Evolutionary conservation across 192 early-diverging fungal genomes (phyloP).

Genomic region (Coemansia sp.): DNA sequence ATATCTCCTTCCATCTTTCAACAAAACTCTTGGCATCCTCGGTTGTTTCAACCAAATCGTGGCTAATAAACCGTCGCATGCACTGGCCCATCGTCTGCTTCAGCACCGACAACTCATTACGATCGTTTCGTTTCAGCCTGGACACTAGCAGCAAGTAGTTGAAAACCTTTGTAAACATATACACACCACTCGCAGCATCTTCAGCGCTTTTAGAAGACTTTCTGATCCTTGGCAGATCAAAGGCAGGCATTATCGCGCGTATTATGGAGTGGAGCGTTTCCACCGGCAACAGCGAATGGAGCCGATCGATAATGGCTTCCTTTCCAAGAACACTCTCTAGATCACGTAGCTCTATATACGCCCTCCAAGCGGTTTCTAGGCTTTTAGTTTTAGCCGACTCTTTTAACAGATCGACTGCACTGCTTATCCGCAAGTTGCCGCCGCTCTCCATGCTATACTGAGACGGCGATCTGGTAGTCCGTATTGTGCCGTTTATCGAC

Average conservation of each 20-base stretch:
- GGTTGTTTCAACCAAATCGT: conserved; percentile 15
- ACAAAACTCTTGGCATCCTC: conserved; percentile 30
- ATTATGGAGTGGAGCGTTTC: conserved; percentile 12
- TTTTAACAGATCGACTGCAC: conserved; percentile 17
- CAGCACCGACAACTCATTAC: conserved; percentile 32
- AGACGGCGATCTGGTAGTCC: neutral
- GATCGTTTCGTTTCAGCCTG: conserved; percentile 22
- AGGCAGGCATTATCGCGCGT: conserved; percentile 23
- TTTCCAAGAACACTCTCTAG: conserved; percentile 27
- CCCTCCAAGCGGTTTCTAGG: conserved; percentile 35
- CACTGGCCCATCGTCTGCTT: conserved; percentile 46
- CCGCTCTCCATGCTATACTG: neutral
- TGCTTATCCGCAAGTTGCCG: conserved; percentile 16
- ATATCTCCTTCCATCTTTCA: conserved; percentile 20
- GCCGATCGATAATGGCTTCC: conserved; percentile 11
- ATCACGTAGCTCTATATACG: conserved; percentile 29
- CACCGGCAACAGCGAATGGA: conserved; percentile 20
- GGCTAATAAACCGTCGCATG: conserved; percentile 30
- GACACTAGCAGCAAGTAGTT: conserved; percentile 39
- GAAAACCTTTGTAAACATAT: conserved; percentile 41
- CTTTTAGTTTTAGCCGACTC: conserved; percentile 9
- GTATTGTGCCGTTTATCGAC: neutral
- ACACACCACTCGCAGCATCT: conserved; percentile 23
- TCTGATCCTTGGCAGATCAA: neutral
- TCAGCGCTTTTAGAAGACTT: neutral